Evolutionary conservation across 2,329 filamentous ascomycete species (phyloP).

Genomic region (Aureobasidium subglaciale): DNA sequence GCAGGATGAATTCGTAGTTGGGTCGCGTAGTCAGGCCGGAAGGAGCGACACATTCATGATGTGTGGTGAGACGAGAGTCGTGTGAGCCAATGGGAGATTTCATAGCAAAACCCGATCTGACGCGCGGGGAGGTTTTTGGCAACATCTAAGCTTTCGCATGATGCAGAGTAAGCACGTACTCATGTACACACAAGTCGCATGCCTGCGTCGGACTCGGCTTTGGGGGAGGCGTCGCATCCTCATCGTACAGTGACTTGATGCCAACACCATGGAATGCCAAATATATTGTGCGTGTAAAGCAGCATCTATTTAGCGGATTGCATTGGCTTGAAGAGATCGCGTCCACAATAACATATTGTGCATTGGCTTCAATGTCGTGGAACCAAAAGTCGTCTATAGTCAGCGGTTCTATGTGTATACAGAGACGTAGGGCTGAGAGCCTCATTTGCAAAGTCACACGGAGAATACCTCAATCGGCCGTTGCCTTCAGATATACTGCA

Average conservation of each 20-base stretch:
- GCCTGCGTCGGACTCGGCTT: slow-evolving; percentile 10
- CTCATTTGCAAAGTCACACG: neutral
- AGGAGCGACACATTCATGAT: neutral
- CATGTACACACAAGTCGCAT: slow-evolving; percentile 1
- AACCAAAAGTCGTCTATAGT: neutral
- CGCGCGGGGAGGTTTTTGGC: neutral
- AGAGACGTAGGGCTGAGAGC: neutral
- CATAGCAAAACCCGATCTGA: neutral
- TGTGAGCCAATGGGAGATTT: slow-evolving; percentile 1
- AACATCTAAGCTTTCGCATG: slow-evolving; percentile 5
- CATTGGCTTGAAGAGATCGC: neutral
- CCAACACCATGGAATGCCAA: neutral
- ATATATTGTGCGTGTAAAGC: neutral
- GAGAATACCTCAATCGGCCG: neutral
- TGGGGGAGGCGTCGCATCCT: slow-evolving; percentile 12
- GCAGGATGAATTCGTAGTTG: neutral
- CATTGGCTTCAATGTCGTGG: neutral
- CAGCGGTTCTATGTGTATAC: neutral
- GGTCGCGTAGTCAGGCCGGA: neutral
- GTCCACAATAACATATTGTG: neutral
- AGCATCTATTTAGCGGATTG: neutral
- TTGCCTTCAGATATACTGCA: neutral
- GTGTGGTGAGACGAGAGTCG: slow-evolving; percentile 6
- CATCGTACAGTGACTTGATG: neutral
- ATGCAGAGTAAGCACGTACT: slow-evolving; percentile 5